A percentile compares a stretch with the other conserved stretches of the same genome.
phyloP scores from a whole-genome alignment of 1,139 yeast species.

The Pichia inconspicua region DNA sequence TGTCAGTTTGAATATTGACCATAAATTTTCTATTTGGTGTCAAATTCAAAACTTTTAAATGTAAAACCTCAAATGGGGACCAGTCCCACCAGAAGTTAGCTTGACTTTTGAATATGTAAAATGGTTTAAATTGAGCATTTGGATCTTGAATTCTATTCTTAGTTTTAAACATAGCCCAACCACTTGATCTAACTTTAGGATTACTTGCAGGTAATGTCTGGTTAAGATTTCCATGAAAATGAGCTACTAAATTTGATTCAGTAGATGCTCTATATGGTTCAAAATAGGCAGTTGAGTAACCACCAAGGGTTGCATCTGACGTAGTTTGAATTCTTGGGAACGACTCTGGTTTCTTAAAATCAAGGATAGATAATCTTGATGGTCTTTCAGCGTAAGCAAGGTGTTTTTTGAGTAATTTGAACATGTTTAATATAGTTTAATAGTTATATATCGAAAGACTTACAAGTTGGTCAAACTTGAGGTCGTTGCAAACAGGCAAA shows the following conservation, averaged over 20 bases:
- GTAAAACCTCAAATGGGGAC: conserved; percentile 34
- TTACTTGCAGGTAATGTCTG: conserved; percentile 61
- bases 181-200: conserved; percentile 49
- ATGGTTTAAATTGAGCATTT: conserved; percentile 38
- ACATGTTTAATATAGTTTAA: conserved; percentile 33
- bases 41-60: conserved; percentile 54
- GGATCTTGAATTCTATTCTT: conserved; percentile 39
- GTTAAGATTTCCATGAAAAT: conserved; percentile 65
- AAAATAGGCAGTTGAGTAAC: conserved; percentile 61
- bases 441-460: background rate
- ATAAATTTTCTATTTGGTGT: conserved; percentile 45
- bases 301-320: conserved; percentile 70
- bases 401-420: conserved; percentile 60
- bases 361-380: conserved; percentile 36
- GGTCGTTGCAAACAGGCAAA: no score
- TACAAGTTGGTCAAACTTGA: no score
- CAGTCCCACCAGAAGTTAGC: conserved; percentile 32
- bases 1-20: conserved; percentile 74
- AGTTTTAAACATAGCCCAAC: conserved; percentile 85
- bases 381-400: conserved; percentile 35
- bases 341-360: conserved; percentile 44
- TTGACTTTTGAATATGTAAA: conserved; percentile 27
- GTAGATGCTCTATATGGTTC: conserved; percentile 23
- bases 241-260: conserved; percentile 34
- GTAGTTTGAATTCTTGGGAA: conserved; percentile 48